Base-by-base conservation (phyloP, 2,329 filamentous ascomycete genomes). In the Penicillium frequentans region DNA sequence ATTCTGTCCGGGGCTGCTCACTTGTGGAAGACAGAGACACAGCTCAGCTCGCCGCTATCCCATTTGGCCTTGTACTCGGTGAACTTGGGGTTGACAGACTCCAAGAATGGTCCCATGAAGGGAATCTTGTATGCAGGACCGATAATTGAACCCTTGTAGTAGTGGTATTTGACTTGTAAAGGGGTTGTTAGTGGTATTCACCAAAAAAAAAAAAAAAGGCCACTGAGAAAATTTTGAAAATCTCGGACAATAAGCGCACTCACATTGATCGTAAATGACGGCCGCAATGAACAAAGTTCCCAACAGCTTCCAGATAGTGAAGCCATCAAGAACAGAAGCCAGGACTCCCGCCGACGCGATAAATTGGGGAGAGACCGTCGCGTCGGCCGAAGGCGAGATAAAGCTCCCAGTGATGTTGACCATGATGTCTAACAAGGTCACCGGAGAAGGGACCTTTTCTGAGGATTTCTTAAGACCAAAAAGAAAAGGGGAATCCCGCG, bases 21-120 rank as follows among this genome's bases (percentile, higher is more conserved):
- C 91, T 98, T 99, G 86, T 99, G 95, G 81, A 99, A 99, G 69
- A 99, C 92, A 2, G 93, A 97, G 60, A 99, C 95, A 72, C 95
- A 99, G 82, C 93, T 97, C 67, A 99, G 82, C 48, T 90, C 88
- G 47, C 90, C 95, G 71, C 91, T 96, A 68, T 84, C 76, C 95
- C 95, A 99, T 82, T 98, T 97, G 59, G 84, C 88, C 74, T 93
- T 84, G 80, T 99, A 99, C 70, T 93, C 86, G 59, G 89, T 86
- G 74, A 97, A 98, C 70, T 93, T 91, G 56, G 95, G 95, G 75
- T 96, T 88, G 68, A 98, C 82, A 27, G 92, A 96, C 72, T 97
- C 82, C 56, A 98, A 83, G 77, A 99, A 98, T 5, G 95, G 93
- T n/a, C 95, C 95, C 74, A 98, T 92, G 71, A 95, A 93, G 43